Percentiles rank a stretch among this genome's conserved stretches.
These are phyloP conservation scores for Centrapalus pauciflorus DNA, from an alignment of 129 eudicot species.

Conservation along the genomic window DNA sequence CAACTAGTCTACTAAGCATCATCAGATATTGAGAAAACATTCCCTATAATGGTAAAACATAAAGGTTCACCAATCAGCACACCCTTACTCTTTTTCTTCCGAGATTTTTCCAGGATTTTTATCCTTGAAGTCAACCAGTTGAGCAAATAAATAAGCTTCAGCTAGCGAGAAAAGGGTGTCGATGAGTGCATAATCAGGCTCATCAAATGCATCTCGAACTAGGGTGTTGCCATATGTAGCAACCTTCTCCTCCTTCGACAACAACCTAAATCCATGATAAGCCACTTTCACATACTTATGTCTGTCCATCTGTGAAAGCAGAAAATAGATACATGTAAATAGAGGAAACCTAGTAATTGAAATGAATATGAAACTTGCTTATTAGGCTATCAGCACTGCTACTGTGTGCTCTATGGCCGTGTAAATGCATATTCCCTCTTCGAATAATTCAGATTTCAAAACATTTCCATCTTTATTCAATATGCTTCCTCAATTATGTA, in stretches of 20 bases:
- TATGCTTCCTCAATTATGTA: too few relatives aligned
- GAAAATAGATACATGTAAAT: not conserved
- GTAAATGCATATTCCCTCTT: not conserved
- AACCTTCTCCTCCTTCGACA: slow-evolving; percentile 85
- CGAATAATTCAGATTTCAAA: not conserved
- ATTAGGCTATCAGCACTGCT: not conserved
- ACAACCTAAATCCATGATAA: slow-evolving; percentile 82
- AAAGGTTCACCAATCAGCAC: slow-evolving; percentile 3
- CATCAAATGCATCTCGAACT: slow-evolving; percentile 84
- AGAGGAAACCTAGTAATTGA: not conserved
- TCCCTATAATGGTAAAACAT: not conserved
- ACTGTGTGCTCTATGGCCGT: not conserved
- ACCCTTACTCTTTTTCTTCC: slow-evolving; percentile 72
- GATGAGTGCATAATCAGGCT: slow-evolving; percentile 92
- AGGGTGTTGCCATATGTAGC: slow-evolving; percentile 77
- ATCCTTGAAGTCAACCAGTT: slow-evolving; percentile 90
- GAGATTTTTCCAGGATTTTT: slow-evolving; percentile 77
- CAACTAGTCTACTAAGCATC: not conserved
- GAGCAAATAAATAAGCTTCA: slow-evolving; percentile 96
- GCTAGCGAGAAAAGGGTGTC: slow-evolving; percentile 95
- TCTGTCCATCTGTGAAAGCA: slow-evolving; percentile 72
- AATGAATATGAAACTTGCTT: not conserved
- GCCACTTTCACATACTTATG: slow-evolving; percentile 99
- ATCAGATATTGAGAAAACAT: not conserved
- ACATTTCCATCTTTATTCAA: not conserved